Base-by-base conservation (phyloP, 2,329 filamentous ascomycete species). In the Aspergillus fijiensis region DNA sequence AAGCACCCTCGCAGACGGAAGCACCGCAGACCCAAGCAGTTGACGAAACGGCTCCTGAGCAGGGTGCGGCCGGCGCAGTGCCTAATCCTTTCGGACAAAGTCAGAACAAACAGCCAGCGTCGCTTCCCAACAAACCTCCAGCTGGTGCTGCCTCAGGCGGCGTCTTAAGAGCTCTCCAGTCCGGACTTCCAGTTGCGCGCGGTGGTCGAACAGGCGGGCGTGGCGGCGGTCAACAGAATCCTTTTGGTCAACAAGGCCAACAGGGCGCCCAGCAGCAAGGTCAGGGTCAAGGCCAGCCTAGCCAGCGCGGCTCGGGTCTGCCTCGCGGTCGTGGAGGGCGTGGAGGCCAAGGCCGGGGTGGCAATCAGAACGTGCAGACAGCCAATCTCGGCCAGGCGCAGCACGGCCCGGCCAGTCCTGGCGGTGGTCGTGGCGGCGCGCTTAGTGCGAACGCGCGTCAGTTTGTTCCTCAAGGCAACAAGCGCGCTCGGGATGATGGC, bases 401-500 rank as follows among this genome's bases (percentile, higher is more conserved):
- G 42, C 53, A 71, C 49, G 65, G 63, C 14, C 74, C 72, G 55
- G 53, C 68, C 39, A 68, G 69, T 51, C 66, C 71, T 12, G 67
- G 69, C 42, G 68, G 71, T 29, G 70, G 70, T 23, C 70, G 80
- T 29, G 27, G 27, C 23, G 72, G 74, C n/a, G 76, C 60, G 11
- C 67, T 85, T 42, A 85, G 82, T 68, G 79, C 80, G 2, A 74
- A 76, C 11, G 83, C 80, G 23, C 76, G 77, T 14, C 82, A 83
- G 52, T 86, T 87, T 59, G 83, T 85, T 65, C 84, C 84, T 29
- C 79, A 81, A 16, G 82, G 83, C 23, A 83, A 81, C 66, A 86
- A 86, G 72, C 77, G 84, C 39, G 78, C 81, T 21, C 78, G 84
- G 56, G 84, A 85, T 58, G 84, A 85, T 58, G 78, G 76, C 4